phyloP scores from a whole-genome alignment of 257 asterid species.

The Verbena officinalis region DNA sequence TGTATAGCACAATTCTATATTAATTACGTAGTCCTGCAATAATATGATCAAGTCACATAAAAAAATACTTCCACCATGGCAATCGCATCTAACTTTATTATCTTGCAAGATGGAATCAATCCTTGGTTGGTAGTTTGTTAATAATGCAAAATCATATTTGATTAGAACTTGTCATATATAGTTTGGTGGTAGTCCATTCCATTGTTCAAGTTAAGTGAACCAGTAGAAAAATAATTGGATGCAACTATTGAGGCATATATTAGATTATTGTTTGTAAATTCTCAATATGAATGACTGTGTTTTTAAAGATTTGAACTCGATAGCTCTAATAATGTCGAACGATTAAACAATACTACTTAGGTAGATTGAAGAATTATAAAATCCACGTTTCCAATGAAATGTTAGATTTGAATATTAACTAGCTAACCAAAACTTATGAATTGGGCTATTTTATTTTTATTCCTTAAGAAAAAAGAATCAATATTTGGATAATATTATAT shows the following conservation, averaged over 20 bases:
- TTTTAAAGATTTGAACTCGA: too few relatives aligned
- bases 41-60: background rate
- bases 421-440: too few relatives aligned
- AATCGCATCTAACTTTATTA: constrained; percentile 16
- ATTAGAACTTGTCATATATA: constrained; percentile 10
- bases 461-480: background rate
- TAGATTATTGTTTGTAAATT: too few relatives aligned
- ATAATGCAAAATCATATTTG: constrained; percentile 18
- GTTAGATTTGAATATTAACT: too few relatives aligned
- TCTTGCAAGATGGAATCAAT: constrained; percentile 27
- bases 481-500: too few relatives aligned
- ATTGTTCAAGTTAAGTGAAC: constrained; percentile 14
- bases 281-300: too few relatives aligned
- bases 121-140: constrained; percentile 1
- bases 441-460: background rate
- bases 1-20: too few relatives aligned
- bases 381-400: too few relatives aligned
- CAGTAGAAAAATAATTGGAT: background rate
- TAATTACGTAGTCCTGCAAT: background rate
- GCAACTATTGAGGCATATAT: too few relatives aligned
- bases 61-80: constrained; percentile 15
- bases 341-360: too few relatives aligned
- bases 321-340: too few relatives aligned
- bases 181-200: constrained; percentile 34
- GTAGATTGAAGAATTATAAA: too few relatives aligned